Evolutionary conservation across 768 basidiomycete genomes (phyloP).

Genomic region (Mycena indigotica): DNA sequence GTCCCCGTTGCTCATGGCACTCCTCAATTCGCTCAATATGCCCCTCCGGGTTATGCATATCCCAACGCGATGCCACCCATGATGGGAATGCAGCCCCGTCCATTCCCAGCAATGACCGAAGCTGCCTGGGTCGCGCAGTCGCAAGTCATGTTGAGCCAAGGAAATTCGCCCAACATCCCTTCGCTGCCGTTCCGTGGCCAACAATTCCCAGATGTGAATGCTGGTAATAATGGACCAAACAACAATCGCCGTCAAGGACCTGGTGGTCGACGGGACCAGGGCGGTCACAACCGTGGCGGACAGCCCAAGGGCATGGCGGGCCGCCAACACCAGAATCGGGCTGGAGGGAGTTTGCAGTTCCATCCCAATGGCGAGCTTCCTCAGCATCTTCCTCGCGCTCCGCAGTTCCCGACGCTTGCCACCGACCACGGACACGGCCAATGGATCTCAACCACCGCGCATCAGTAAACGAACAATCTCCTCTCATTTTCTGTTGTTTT

Average conservation of each 20-base stretch:
- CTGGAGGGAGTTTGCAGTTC: constrained; percentile 26
- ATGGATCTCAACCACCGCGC: constrained; percentile 29
- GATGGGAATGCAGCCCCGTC: constrained; percentile 25
- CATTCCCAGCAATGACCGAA: constrained; percentile 18
- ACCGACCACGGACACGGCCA: constrained; percentile 43
- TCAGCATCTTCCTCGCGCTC: background rate
- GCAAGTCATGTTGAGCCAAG: background rate
- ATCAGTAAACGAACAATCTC: too few relatives aligned
- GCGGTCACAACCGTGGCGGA: constrained; percentile 25
- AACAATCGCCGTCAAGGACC: constrained; percentile 24
- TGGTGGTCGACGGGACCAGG: constrained; percentile 30
- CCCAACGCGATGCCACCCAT: constrained; percentile 29
- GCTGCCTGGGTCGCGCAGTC: constrained; percentile 25
- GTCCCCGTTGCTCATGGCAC: too few relatives aligned
- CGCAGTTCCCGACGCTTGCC: too few relatives aligned
- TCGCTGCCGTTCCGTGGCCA: constrained; percentile 11
- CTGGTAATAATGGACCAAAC: constrained; percentile 13
- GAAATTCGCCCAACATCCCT: background rate
- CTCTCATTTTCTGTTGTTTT: constrained; percentile 17
- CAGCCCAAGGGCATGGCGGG: constrained; percentile 23
- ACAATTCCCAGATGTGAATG: background rate
- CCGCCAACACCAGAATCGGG: constrained; percentile 25
- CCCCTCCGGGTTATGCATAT: constrained; percentile 32
- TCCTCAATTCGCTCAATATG: constrained; percentile 38
- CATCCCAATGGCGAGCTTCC: background rate